These are phyloP conservation scores for Nicotiana otophora DNA, from an alignment of 257 asterid genomes.

Conservation along the genomic window DNA sequence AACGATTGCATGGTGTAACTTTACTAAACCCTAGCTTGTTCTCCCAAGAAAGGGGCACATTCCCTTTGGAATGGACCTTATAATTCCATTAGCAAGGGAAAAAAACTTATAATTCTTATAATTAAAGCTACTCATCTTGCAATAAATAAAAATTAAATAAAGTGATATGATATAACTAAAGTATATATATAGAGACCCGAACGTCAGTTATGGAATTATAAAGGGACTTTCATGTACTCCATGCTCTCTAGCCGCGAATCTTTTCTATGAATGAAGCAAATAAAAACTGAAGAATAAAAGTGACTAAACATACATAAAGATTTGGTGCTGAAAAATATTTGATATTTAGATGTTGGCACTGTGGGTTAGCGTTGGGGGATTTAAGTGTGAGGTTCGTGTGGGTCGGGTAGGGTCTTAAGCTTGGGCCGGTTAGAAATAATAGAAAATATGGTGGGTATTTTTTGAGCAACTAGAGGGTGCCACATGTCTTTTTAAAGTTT, in stretches of 20 bases:
- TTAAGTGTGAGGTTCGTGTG: too few relatives aligned
- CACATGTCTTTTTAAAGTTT: too few relatives aligned
- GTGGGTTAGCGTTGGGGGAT: too few relatives aligned
- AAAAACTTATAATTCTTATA: constrained; percentile 21
- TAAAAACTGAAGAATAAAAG: constrained; percentile 38
- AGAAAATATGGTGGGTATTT: too few relatives aligned
- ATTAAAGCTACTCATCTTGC: neutral
- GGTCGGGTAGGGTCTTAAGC: too few relatives aligned
- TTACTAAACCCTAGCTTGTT: constrained; percentile 55
- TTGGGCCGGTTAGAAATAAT: too few relatives aligned
- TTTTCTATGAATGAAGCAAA: constrained; percentile 13
- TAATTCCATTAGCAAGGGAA: neutral
- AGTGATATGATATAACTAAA: neutral
- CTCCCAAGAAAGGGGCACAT: constrained; percentile 65
- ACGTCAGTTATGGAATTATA: neutral
- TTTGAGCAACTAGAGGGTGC: too few relatives aligned
- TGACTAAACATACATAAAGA: constrained; percentile 12
- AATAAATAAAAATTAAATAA: neutral
- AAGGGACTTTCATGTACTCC: constrained; percentile 18
- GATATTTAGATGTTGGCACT: neutral
- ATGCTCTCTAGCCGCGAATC: constrained; percentile 17
- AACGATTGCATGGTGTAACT: constrained; percentile 1
- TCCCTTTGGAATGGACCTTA: constrained; percentile 49
- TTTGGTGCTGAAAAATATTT: constrained; percentile 15
- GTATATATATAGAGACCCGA: neutral